A percentile compares a stretch with the other conserved stretches of the same genome.
Conservation (phyloP, 1,284 basidiomycete species). For the Chalciporus sp. region DNA sequence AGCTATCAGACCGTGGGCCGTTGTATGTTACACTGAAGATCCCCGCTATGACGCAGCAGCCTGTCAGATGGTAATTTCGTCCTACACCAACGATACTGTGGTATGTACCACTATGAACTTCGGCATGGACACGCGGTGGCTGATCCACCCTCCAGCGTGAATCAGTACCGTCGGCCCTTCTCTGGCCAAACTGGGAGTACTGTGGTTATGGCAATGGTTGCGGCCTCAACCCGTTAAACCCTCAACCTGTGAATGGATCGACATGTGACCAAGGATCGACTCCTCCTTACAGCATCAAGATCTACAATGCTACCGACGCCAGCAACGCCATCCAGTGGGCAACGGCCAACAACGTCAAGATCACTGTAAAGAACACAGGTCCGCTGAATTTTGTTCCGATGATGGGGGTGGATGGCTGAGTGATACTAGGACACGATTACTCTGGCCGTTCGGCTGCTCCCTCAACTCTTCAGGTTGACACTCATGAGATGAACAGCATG, state of each 20-base stretch:
- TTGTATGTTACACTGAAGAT: slow-evolving; percentile 21
- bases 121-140: background rate
- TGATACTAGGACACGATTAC: slow-evolving; percentile 22
- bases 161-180: slow-evolving; percentile 15
- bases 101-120: slow-evolving; percentile 1
- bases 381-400: background rate
- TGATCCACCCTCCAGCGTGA: slow-evolving; percentile 15
- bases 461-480: slow-evolving; percentile 27
- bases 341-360: slow-evolving; percentile 21
- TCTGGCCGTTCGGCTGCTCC: slow-evolving; percentile 25
- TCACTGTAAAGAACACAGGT: slow-evolving; percentile 31
- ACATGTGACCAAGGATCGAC: slow-evolving; percentile 24
- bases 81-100: slow-evolving; percentile 17
- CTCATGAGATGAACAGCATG: slow-evolving; percentile 18
- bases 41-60: background rate
- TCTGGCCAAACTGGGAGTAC: slow-evolving; percentile 28
- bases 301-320: slow-evolving; percentile 22
- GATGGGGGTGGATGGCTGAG: background rate
- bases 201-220: slow-evolving; percentile 23
- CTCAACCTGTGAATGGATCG: slow-evolving; percentile 14
- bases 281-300: slow-evolving; percentile 21
- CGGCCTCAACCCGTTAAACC: slow-evolving; percentile 18
- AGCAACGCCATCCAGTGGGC: slow-evolving; percentile 26
- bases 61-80: slow-evolving; percentile 13
- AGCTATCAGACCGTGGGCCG: slow-evolving; percentile 22